Evolutionary conservation across 2,329 filamentous ascomycete genomes (phyloP).

Genomic region (Penicillium sp.): DNA sequence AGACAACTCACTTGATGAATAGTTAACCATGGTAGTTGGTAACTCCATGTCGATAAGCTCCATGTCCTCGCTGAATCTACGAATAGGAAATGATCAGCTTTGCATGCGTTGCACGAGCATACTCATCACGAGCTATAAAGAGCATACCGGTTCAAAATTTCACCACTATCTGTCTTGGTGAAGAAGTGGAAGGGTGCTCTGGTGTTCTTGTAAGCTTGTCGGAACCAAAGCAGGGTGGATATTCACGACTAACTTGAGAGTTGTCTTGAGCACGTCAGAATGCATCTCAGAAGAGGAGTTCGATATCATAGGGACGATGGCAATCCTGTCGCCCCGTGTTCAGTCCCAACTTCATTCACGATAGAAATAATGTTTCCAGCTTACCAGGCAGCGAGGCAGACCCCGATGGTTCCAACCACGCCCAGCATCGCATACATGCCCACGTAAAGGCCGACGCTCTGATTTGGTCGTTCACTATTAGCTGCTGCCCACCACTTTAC

Average conservation of each 20-base stretch:
- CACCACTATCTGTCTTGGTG: too few relatives aligned
- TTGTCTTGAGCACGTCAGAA: slow-evolving; percentile 9
- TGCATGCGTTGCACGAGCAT: too few relatives aligned
- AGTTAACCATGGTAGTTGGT: too few relatives aligned
- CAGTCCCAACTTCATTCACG: background rate
- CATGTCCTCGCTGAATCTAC: too few relatives aligned
- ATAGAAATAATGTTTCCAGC: background rate
- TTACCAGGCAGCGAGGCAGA: background rate
- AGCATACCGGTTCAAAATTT: too few relatives aligned
- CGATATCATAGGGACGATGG: background rate
- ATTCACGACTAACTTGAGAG: slow-evolving; percentile 3
- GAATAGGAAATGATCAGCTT: too few relatives aligned
- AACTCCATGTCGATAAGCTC: too few relatives aligned
- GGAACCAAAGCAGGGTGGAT: slow-evolving; percentile 5
- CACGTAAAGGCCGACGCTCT: slow-evolving; percentile 34
- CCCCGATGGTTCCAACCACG: background rate
- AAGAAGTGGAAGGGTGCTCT: slow-evolving; percentile 11
- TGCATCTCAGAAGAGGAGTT: slow-evolving; percentile 3
- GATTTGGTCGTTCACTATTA: slow-evolving; percentile 40
- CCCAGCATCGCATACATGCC: slow-evolving; percentile 31
- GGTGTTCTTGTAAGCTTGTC: background rate
- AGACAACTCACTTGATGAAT: too few relatives aligned
- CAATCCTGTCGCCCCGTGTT: background rate
- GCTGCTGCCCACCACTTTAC: slow-evolving; percentile 50
- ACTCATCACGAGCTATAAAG: too few relatives aligned